Base-by-base conservation (phyloP, 495 filamentous ascomycete genomes). In the Letharia columbiana region DNA sequence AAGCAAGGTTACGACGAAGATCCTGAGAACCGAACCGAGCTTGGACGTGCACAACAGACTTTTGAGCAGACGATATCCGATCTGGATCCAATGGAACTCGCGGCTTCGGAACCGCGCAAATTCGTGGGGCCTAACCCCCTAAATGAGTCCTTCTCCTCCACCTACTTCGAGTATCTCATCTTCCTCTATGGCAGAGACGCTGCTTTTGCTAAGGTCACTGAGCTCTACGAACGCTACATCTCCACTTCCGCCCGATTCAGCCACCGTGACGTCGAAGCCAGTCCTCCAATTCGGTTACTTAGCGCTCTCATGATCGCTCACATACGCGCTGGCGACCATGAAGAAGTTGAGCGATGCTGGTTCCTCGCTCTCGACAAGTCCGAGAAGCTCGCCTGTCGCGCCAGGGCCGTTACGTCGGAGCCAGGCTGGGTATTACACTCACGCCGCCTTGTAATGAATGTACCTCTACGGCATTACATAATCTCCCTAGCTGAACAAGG, bases 271-370 rank as follows among this genome's bases (percentile, higher is more conserved):
- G 65, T 72, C 62, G 59, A 64, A 41, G 41, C 78, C 67, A 64
- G 40, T 23, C 69, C 71, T 20, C 87, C 90, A 1, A 72, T 90
- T 49, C 72, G 75, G 13, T 76, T 92, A 57, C 74, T 93, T 17
- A 79, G 80, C 61, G 80, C 85, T 12, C 73, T 91, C 37, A 92
- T 94, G 88, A 72, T 78, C 4, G 76, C 82, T 7, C 80, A 89
- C 71, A 73, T 83, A 33, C 75, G 79, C 44, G 83, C 83, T 31
- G 71, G 76, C 12, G 77, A 88, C 42, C 81, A 82, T 65, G 76
- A 82, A 35, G 80, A 83, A 56, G 84, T 92, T 37, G 81, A 83
- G 60, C 72, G 82, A 65, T 87, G 80, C 49, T 95, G 91, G 91
- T 65, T 83, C 6, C 73, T 89, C 37, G 79, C 84, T 9, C 75